These are phyloP conservation scores for Russula abietina DNA, from an alignment of 768 basidiomycete genomes.

Conservation along the genomic window DNA sequence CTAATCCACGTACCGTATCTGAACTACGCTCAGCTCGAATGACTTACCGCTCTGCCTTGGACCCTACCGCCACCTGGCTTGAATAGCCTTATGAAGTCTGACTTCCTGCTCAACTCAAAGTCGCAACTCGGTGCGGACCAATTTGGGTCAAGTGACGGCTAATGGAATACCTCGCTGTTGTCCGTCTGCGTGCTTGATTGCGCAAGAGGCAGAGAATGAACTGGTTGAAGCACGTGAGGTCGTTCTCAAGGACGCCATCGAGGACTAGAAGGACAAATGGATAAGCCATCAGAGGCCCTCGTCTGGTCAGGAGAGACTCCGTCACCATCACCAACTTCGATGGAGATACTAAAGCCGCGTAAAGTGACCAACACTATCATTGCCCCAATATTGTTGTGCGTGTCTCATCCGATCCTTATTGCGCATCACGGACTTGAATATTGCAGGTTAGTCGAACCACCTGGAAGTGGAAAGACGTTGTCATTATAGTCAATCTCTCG, in stretches of 20 bases:
- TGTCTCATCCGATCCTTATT: too few species aligned
- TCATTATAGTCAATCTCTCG: slow-evolving; percentile 62
- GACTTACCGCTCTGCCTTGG: slow-evolving; percentile 86
- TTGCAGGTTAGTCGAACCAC: too few species aligned
- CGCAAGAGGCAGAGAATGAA: slow-evolving; percentile 15
- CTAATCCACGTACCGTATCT: neutral
- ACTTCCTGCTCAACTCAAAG: too few species aligned
- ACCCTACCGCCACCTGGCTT: slow-evolving; percentile 38
- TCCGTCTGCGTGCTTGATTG: slow-evolving; percentile 42
- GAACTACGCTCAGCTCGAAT: slow-evolving; percentile 59
- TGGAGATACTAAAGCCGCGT: slow-evolving; percentile 18
- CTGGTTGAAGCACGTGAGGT: slow-evolving; percentile 21
- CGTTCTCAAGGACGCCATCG: slow-evolving; percentile 21
- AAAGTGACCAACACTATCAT: slow-evolving; percentile 38
- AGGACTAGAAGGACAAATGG: slow-evolving; percentile 2
- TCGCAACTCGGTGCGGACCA: slow-evolving; percentile 84
- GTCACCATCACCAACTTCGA: neutral
- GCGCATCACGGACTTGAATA: too few species aligned
- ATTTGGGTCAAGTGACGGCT: slow-evolving; percentile 90
- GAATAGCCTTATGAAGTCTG: slow-evolving; percentile 43
- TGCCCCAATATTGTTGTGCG: slow-evolving; percentile 60
- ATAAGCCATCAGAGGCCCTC: slow-evolving; percentile 1
- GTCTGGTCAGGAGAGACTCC: slow-evolving; percentile 17
- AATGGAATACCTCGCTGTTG: slow-evolving; percentile 87
- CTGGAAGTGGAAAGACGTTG: slow-evolving; percentile 86